Conservation (phyloP, 2,329 filamentous ascomycete species). For the Pyrenochaeta sp. region DNA sequence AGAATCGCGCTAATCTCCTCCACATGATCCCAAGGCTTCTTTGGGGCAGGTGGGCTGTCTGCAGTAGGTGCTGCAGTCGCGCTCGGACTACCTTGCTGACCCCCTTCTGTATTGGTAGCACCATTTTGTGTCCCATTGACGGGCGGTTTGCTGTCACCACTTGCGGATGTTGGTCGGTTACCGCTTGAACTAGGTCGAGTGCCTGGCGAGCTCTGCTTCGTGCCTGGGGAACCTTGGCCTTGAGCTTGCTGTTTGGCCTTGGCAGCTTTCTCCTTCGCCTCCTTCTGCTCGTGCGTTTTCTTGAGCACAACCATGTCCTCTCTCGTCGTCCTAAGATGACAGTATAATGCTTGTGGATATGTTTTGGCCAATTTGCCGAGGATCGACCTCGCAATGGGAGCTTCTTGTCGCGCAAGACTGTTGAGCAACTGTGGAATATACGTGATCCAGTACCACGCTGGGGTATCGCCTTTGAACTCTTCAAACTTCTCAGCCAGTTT, state of each 20-base stretch:
- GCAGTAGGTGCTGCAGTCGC: conserved; percentile 25
- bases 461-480: conserved; percentile 95
- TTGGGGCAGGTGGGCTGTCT: conserved; percentile 50
- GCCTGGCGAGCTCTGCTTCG: conserved; percentile 48
- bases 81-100: conserved; percentile 43
- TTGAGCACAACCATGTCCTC: conserved; percentile 94
- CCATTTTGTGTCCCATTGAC: conserved; percentile 51
- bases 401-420: conserved; percentile 90
- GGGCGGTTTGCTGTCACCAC: conserved; percentile 61
- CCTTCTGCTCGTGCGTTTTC: conserved; percentile 77
- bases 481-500: conserved; percentile 87
- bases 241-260: conserved; percentile 71
- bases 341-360: conserved; percentile 94
- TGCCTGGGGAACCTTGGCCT: conserved; percentile 47
- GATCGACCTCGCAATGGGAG: conserved; percentile 82
- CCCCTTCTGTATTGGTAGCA: conserved; percentile 49
- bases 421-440: conserved; percentile 97
- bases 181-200: conserved; percentile 41
- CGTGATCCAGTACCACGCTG: conserved; percentile 99
- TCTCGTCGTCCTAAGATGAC: conserved; percentile 88
- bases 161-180: conserved; percentile 40
- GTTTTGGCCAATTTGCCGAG: conserved; percentile 93
- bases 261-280: conserved; percentile 61
- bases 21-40: conserved; percentile 93
- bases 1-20: conserved; percentile 95